Evolutionary conservation across 78 protist species (phyloP).

Genomic region (Corallochytrium limacisporum): DNA sequence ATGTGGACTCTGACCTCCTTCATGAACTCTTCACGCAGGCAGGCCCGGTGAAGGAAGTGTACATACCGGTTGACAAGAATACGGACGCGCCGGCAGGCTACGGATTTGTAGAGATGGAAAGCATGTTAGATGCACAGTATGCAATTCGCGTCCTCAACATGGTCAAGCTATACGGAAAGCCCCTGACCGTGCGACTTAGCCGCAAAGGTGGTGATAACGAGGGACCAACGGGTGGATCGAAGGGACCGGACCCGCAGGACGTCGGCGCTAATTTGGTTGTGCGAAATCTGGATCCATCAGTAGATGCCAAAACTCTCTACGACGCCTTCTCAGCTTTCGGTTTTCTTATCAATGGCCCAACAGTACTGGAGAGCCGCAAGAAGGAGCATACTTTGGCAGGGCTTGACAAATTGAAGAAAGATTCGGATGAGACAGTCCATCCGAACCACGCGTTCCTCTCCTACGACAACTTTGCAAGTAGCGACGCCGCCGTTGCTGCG

Average conservation of each 20-base stretch:
- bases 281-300: conserved; percentile 84
- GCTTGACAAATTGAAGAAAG: too few species aligned
- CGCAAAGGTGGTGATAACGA: not conserved
- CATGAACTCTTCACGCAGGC: too few species aligned
- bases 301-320: conserved; percentile 86
- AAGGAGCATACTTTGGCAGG: not conserved
- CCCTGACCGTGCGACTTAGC: conserved; percentile 30
- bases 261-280: conserved; percentile 82
- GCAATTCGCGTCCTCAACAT: conserved; percentile 73
- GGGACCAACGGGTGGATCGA: not conserved
- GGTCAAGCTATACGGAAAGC: conserved; percentile 81
- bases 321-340: conserved; percentile 96
- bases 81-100: too few species aligned
- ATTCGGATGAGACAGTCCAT: too few species aligned
- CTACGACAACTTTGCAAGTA: conserved; percentile 72
- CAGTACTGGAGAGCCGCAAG: too few species aligned
- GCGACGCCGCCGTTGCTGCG: conserved; percentile 69
- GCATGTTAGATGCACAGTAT: conserved; percentile 91
- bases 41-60: too few species aligned
- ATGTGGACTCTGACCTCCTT: too few species aligned
- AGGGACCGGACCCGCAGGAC: not conserved
- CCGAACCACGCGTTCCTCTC: conserved; percentile 89
- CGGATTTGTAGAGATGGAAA: conserved; percentile 87
- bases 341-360: conserved; percentile 51
- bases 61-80: too few species aligned